phyloP scores from a whole-genome alignment of 1,284 basidiomycete species.

The Pyrrhoderma lamaoense region DNA sequence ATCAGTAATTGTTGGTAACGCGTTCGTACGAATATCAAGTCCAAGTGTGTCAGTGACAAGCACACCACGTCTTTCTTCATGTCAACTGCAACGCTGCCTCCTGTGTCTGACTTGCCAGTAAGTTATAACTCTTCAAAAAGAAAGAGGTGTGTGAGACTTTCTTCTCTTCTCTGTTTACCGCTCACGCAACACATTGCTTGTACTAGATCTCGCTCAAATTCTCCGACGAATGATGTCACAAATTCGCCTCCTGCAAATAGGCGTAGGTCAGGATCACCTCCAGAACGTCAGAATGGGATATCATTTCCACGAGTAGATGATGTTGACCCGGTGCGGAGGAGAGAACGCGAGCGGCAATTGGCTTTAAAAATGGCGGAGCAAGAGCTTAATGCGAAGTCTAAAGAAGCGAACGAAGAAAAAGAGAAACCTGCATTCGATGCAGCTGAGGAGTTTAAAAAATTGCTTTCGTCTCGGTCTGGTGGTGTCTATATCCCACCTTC shows the following conservation, averaged over 20 bases:
- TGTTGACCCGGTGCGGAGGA: constrained; percentile 69
- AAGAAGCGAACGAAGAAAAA: constrained; percentile 29
- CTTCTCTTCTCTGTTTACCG: constrained; percentile 6
- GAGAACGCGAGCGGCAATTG: constrained; percentile 72
- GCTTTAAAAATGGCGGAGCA: constrained; percentile 65
- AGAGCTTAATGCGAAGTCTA: constrained; percentile 56
- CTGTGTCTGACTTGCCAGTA: constrained; percentile 30
- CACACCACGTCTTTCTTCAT: constrained; percentile 29
- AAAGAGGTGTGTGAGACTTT: constrained; percentile 40
- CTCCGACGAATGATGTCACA: constrained; percentile 36
- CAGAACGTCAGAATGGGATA: constrained; percentile 29
- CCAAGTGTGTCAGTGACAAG: too few relatives aligned
- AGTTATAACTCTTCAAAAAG: constrained; percentile 37
- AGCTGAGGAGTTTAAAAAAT: constrained; percentile 75
- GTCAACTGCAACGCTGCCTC: constrained; percentile 38
- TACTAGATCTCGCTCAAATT: constrained; percentile 52
- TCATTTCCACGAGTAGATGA: constrained; percentile 55
- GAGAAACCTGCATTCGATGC: constrained; percentile 51
- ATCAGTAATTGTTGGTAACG: neutral
- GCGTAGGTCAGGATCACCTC: constrained; percentile 56
- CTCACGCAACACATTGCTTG: neutral
- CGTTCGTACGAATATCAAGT: too few relatives aligned
- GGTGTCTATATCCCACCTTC: constrained; percentile 98
- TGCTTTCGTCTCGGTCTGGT: constrained; percentile 74
- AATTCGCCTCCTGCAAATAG: constrained; percentile 56